Conservation (phyloP, 169 alveolate species). For the Plasmodium ovale region DNA sequence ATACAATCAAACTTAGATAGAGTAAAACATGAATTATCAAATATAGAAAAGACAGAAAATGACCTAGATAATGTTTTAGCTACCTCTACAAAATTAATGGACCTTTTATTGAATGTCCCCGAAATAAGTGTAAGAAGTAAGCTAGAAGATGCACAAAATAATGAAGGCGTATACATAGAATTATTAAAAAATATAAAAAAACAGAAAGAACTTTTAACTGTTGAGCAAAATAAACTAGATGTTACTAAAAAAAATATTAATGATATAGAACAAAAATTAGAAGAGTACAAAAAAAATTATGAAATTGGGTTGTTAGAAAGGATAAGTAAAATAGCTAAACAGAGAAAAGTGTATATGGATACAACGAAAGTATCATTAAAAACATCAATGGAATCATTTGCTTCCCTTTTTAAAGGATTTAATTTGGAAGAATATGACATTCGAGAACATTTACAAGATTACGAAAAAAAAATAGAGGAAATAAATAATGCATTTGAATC, state of each 20-base stretch:
- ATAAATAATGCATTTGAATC: not conserved
- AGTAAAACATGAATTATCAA: constrained; percentile 7
- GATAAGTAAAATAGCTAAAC: constrained; percentile 1
- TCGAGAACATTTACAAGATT: not conserved
- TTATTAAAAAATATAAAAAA: not conserved
- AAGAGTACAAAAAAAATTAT: constrained; percentile 2
- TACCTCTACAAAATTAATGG: too few relatives aligned
- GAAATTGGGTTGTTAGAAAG: constrained; percentile 8
- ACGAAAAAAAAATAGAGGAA: not conserved
- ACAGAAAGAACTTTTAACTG: not conserved
- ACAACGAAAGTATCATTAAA: not conserved
- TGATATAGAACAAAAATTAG: constrained; percentile 5
- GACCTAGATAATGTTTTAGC: not conserved
- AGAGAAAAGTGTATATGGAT: not conserved
- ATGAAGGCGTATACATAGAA: too few relatives aligned
- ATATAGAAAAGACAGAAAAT: not conserved
- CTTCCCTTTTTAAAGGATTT: not conserved
- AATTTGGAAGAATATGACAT: not conserved
- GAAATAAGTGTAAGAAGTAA: too few relatives aligned
- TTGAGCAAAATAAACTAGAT: not conserved
- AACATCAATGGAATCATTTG: not conserved
- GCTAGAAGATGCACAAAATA: too few relatives aligned
- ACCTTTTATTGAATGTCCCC: not conserved
- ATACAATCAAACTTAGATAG: not conserved
- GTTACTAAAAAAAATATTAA: not conserved